Conservation (phyloP, 2,329 filamentous ascomycete genomes). For the Sclerotinia borealis region DNA sequence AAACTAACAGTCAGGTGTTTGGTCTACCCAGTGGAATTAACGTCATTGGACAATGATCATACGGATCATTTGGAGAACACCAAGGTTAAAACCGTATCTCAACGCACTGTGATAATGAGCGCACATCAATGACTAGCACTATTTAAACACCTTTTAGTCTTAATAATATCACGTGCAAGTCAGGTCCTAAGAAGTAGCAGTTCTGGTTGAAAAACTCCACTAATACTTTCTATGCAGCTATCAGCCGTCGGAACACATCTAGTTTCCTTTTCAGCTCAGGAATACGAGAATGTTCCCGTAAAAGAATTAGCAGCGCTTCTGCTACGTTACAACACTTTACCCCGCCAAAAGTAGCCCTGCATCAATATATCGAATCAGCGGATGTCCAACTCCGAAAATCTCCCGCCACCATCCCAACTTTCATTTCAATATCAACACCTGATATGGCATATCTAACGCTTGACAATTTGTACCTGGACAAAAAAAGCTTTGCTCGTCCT, state of each 20-base stretch:
- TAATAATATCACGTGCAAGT: not conserved
- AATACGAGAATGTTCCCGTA: not conserved
- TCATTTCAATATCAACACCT: not conserved
- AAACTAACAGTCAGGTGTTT: constrained; percentile 41
- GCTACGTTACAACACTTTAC: not conserved
- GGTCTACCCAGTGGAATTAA: constrained; percentile 41
- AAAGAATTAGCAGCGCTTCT: not conserved
- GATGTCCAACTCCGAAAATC: not conserved
- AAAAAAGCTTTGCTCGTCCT: not conserved
- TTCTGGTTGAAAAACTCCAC: not conserved
- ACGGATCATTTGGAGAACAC: not conserved
- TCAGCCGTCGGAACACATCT: not conserved
- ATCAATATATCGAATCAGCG: not conserved
- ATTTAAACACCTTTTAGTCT: not conserved
- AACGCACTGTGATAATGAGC: not conserved
- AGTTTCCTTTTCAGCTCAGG: not conserved
- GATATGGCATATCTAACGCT: not conserved
- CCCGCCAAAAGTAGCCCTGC: constrained; percentile 1
- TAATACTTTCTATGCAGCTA: not conserved
- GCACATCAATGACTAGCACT: not conserved
- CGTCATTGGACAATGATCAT: constrained; percentile 8
- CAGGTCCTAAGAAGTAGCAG: not conserved
- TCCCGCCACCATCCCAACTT: not conserved
- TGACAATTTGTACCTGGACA: not conserved
- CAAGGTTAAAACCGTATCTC: not conserved